Evolutionary conservation across 2,329 filamentous ascomycete genomes (phyloP), one percentile per base, ranked within the genome.

Genomic region (Colletotrichum sp.): DNA sequence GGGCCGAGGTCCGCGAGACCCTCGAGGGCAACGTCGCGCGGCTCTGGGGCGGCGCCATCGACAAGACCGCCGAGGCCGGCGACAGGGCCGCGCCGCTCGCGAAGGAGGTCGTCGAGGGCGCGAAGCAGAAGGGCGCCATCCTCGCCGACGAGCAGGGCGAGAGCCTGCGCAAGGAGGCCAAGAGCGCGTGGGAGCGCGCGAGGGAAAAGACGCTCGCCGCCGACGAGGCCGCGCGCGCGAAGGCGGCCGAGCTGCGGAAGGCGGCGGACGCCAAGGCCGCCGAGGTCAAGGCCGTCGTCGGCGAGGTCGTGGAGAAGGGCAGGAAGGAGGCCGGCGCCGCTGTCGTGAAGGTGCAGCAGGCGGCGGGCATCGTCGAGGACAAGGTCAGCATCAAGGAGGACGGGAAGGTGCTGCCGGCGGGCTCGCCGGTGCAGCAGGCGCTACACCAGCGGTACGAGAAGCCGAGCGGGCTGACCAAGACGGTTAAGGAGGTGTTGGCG

Each of bases 1-100:
- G 93, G 93, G 85, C 87, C 65, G 88, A 89, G 69, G 88, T 93
- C 70, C 89, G 92, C 70, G 90, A 93, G 78, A 87, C 86, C 3
- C 85, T 92, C 78, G 92, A 94, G 82, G 86, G 85, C 16, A 82
- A 84, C 36, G 83, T 87, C 49, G 85, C 85, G 12, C 82, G 85
- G n/a, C 77, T 92, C 18, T 91, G 85, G 89, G 81, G 79, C 39
- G 84, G 80, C 63, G 82, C 83, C 2, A 82, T 86, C 63, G 86
- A 85, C 30, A 80, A 83, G 59, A 78, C 79, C 72, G 78, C 84
- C 77, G 79, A 82, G 32, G 79, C 80, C 52, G 67, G 21, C 55
- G 67, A 69, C 7, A 79, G 82, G 69, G 82, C 84, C 9, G 79
- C 81, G 34, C 82, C 82, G 18, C 81, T 83, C 67, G 81, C 84